These are phyloP conservation scores for Aureoboletus auriporus DNA, from an alignment of 768 basidiomycete species.

Conservation along the genomic window DNA sequence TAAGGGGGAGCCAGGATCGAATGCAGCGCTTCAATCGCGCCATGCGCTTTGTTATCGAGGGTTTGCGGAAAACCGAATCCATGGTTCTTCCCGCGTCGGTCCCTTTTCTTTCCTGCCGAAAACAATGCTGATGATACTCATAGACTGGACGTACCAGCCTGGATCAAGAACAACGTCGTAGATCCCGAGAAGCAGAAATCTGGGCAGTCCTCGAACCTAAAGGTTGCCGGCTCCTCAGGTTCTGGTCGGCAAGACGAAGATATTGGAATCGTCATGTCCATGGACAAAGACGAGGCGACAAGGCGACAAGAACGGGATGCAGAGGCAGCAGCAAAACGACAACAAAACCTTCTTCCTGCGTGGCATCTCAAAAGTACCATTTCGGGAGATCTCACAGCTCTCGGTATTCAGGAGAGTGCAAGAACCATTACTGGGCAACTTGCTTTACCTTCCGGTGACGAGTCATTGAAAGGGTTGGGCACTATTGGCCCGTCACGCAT, in stretches of 20 bases:
- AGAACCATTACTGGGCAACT: slow-evolving; percentile 39
- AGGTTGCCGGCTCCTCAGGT: slow-evolving; percentile 69
- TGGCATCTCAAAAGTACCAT: slow-evolving; percentile 98
- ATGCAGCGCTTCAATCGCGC: slow-evolving; percentile 95
- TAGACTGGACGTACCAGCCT: slow-evolving; percentile 79
- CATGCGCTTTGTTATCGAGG: slow-evolving; percentile 83
- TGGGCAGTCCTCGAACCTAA: slow-evolving; percentile 52
- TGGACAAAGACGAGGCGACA: slow-evolving; percentile 83
- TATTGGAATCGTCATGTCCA: slow-evolving; percentile 81
- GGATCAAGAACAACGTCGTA: slow-evolving; percentile 71
- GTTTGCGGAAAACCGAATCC: slow-evolving; percentile 83
- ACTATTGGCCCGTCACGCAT: slow-evolving; percentile 40
- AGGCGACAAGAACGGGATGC: slow-evolving; percentile 69
- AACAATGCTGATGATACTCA: not conserved
- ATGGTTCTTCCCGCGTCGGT: slow-evolving; percentile 82
- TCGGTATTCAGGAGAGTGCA: slow-evolving; percentile 74
- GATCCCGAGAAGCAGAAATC: slow-evolving; percentile 60
- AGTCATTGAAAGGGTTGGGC: slow-evolving; percentile 67
- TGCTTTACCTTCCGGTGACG: slow-evolving; percentile 55
- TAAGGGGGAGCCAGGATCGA: slow-evolving; percentile 82
- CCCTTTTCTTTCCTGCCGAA: not conserved
- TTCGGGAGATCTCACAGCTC: slow-evolving; percentile 83
- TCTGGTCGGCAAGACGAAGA: slow-evolving; percentile 64
- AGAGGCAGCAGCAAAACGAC: slow-evolving; percentile 78
- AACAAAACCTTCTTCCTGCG: slow-evolving; percentile 87